A percentile compares a stretch with the other conserved stretches of the same genome.
Conservation (phyloP, 495 filamentous ascomycete species). For the Xylaria curta region DNA sequence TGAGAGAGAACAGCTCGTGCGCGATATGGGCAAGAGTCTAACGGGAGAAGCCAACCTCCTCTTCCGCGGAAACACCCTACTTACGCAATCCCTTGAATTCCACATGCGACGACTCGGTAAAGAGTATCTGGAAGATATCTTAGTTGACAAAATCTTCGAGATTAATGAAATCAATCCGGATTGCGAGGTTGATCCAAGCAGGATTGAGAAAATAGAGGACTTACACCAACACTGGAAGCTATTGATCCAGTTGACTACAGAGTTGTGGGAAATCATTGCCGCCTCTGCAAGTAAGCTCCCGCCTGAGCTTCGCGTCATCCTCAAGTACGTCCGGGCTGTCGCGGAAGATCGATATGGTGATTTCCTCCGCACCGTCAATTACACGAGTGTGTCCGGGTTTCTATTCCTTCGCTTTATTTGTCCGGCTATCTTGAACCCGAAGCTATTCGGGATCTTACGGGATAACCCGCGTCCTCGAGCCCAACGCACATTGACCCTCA, state of each 20-base stretch:
- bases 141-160: conserved; percentile 82
- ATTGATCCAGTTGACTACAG: conserved; percentile 76
- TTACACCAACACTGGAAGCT: conserved; percentile 83
- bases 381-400: conserved; percentile 96
- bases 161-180: conserved; percentile 89
- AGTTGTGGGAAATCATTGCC: conserved; percentile 84
- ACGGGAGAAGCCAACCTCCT: conserved; percentile 89
- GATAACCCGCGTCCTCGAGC: conserved; percentile 88
- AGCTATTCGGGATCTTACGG: conserved; percentile 86
- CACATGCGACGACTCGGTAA: conserved; percentile 95
- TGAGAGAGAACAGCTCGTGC: conserved; percentile 60
- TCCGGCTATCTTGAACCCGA: conserved; percentile 94
- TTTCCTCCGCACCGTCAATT: conserved; percentile 87
- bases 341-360: conserved; percentile 98
- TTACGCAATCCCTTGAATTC: conserved; percentile 91
- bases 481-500: conserved; percentile 89
- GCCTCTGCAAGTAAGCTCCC: conserved; percentile 76
- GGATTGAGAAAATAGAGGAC: conserved; percentile 73
- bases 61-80: conserved; percentile 92
- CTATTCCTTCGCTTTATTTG: conserved; percentile 96
- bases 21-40: conserved; percentile 68
- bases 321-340: conserved; percentile 91
- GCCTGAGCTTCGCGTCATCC: conserved; percentile 81
- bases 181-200: conserved; percentile 92
- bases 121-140: conserved; percentile 88